These are phyloP conservation scores for Talaromyces marneffei DNA, from an alignment of 2,329 filamentous ascomycete species.

Conservation along the genomic window DNA sequence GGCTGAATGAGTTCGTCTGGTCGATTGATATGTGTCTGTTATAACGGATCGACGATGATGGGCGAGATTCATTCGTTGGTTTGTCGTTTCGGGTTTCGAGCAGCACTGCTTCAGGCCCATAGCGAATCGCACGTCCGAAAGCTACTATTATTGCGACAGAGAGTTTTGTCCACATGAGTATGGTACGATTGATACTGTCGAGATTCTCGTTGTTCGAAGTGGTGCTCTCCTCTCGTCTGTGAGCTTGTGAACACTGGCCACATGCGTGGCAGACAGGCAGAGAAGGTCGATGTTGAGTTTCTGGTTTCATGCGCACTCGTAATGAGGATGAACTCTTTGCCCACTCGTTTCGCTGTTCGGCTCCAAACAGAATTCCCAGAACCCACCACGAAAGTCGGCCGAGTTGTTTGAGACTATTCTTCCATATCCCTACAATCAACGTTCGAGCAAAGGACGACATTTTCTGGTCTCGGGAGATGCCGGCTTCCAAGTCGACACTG, in stretches of 20 bases:
- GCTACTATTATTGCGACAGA: conserved; percentile 44
- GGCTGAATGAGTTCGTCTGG: not conserved
- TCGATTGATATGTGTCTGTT: not conserved
- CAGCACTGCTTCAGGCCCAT: conserved; percentile 41
- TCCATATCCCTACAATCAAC: conserved; percentile 33
- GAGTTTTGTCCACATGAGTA: conserved; percentile 45
- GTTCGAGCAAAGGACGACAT: conserved; percentile 23
- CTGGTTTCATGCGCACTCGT: not conserved
- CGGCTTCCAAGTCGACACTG: not conserved
- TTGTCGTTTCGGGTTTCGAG: not conserved
- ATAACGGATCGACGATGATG: not conserved
- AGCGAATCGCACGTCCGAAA: conserved; percentile 43
- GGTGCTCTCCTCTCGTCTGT: not conserved
- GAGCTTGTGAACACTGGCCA: not conserved
- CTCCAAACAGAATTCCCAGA: conserved; percentile 28
- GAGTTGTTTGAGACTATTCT: conserved; percentile 25
- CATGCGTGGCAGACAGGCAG: not conserved
- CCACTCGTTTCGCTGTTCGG: conserved; percentile 13
- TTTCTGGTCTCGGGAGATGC: conserved; percentile 15
- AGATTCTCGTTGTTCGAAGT: not conserved
- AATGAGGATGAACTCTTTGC: conserved; percentile 7
- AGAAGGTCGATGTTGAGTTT: not conserved
- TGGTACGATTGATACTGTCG: conserved; percentile 17
- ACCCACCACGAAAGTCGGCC: conserved; percentile 34
- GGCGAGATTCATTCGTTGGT: not conserved